phyloP scores from a whole-genome alignment of 495 filamentous ascomycete genomes.

The Penicillium odoratum region DNA sequence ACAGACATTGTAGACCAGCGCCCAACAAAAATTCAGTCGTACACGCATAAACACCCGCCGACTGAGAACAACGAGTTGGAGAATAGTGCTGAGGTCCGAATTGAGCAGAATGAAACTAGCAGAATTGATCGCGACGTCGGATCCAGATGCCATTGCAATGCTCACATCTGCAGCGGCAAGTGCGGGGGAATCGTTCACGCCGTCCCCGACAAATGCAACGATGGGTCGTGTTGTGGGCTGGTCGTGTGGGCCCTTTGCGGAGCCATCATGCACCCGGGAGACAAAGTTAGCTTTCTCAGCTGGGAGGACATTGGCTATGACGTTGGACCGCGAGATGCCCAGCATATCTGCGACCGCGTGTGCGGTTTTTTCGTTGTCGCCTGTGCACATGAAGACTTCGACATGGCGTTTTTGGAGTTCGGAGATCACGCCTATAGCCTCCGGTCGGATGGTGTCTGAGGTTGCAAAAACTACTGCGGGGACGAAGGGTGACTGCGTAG shows the following conservation, averaged over 20 bases:
- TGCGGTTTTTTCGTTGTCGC: slow-evolving; percentile 64
- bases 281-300: slow-evolving; percentile 86
- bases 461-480: slow-evolving; percentile 66
- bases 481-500: slow-evolving; percentile 46
- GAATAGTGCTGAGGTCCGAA: slow-evolving; percentile 64
- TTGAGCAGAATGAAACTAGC: slow-evolving; percentile 85
- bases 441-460: slow-evolving; percentile 76
- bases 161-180: slow-evolving; percentile 78
- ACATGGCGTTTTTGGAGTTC: slow-evolving; percentile 65
- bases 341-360: slow-evolving; percentile 69
- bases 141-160: slow-evolving; percentile 80
- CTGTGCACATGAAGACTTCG: slow-evolving; percentile 88
- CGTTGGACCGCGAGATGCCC: slow-evolving; percentile 69
- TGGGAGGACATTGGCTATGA: slow-evolving; percentile 87
- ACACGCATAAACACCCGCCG: slow-evolving; percentile 73
- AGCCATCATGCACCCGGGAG: slow-evolving; percentile 63
- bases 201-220: slow-evolving; percentile 75
- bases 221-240: slow-evolving; percentile 29
- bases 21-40: slow-evolving; percentile 87
- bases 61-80: slow-evolving; percentile 72
- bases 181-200: slow-evolving; percentile 86
- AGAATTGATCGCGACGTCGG: slow-evolving; percentile 79
- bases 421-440: slow-evolving; percentile 64
- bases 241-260: slow-evolving; percentile 6
- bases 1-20: slow-evolving; percentile 77